These are phyloP conservation scores for Penicillium sp. DNA, from an alignment of 2,329 filamentous ascomycete species.

Conservation along the genomic window DNA sequence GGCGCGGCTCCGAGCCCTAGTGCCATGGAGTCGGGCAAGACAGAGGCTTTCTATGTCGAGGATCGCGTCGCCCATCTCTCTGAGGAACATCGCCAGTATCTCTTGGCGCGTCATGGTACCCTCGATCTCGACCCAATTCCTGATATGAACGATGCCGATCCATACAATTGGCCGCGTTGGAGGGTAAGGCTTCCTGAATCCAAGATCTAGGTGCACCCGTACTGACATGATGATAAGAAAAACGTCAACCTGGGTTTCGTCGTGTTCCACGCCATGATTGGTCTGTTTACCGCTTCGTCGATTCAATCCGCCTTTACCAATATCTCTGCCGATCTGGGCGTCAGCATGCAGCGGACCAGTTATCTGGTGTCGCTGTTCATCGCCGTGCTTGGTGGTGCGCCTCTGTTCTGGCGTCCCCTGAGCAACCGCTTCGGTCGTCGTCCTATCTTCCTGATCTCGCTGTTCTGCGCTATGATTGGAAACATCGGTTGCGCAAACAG, in stretches of 20 bases:
- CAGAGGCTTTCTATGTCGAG: slow-evolving; percentile 16
- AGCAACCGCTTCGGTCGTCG: slow-evolving; percentile 54
- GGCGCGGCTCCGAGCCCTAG: neutral
- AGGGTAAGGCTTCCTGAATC: slow-evolving; percentile 36
- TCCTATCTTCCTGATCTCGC: slow-evolving; percentile 54
- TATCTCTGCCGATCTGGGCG: slow-evolving; percentile 52
- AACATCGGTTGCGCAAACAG: slow-evolving; percentile 56
- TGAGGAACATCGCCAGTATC: slow-evolving; percentile 44
- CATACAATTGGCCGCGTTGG: slow-evolving; percentile 57
- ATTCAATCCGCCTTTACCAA: slow-evolving; percentile 56
- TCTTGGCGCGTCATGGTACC: slow-evolving; percentile 55
- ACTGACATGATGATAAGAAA: slow-evolving; percentile 23
- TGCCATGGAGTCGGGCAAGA: slow-evolving; percentile 13
- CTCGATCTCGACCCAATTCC: slow-evolving; percentile 57
- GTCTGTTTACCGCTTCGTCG: slow-evolving; percentile 52
- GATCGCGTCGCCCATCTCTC: slow-evolving; percentile 20
- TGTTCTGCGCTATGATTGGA: slow-evolving; percentile 47
- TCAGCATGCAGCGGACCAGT: slow-evolving; percentile 49
- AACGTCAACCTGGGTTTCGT: slow-evolving; percentile 50
- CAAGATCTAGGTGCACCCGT: neutral
- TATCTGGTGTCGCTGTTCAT: slow-evolving; percentile 58
- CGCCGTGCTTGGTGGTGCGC: slow-evolving; percentile 52
- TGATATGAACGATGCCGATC: slow-evolving; percentile 51
- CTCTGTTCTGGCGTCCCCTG: slow-evolving; percentile 57
- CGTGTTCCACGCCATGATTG: slow-evolving; percentile 54